Conservation (phyloP, 495 filamentous ascomycete genomes). For the Aspergillus baeticus region DNA sequence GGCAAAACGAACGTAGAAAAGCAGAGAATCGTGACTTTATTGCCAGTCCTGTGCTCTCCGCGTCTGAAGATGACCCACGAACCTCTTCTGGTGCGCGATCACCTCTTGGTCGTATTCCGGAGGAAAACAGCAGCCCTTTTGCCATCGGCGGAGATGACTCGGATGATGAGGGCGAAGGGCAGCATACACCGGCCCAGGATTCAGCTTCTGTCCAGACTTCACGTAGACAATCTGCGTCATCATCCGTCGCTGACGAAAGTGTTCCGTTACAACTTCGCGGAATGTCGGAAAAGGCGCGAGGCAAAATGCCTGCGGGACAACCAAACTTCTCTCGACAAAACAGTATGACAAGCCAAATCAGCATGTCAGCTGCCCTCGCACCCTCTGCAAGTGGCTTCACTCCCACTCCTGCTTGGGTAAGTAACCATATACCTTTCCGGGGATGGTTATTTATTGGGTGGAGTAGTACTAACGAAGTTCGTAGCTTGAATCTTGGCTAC, state of each 20-base stretch:
- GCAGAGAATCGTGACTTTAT: constrained; percentile 47
- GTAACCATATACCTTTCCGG: constrained; percentile 17
- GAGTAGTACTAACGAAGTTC: constrained; percentile 12
- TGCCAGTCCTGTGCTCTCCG: constrained; percentile 40
- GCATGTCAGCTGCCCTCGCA: constrained; percentile 56
- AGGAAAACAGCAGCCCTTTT: constrained; percentile 70
- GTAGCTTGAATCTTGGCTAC: constrained; percentile 93
- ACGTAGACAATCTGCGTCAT: constrained; percentile 69
- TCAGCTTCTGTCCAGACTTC: constrained; percentile 71
- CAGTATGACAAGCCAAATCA: constrained; percentile 79
- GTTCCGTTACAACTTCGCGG: constrained; percentile 86
- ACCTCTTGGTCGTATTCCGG: constrained; percentile 74
- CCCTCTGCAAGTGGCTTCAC: constrained; percentile 61
- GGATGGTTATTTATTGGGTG: neutral
- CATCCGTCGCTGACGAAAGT: constrained; percentile 72
- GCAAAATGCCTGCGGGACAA: constrained; percentile 91
- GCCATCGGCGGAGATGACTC: constrained; percentile 88
- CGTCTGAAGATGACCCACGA: constrained; percentile 71
- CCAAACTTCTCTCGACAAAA: constrained; percentile 86
- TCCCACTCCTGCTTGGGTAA: constrained; percentile 73
- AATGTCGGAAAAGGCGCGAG: constrained; percentile 97
- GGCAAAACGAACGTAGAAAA: constrained; percentile 71
- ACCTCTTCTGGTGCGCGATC: constrained; percentile 62
- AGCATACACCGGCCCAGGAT: constrained; percentile 67
- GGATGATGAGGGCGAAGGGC: constrained; percentile 66